Evolutionary conservation across 2,329 filamentous ascomycete genomes (phyloP).

Genomic region (Ascochyta koolunga): DNA sequence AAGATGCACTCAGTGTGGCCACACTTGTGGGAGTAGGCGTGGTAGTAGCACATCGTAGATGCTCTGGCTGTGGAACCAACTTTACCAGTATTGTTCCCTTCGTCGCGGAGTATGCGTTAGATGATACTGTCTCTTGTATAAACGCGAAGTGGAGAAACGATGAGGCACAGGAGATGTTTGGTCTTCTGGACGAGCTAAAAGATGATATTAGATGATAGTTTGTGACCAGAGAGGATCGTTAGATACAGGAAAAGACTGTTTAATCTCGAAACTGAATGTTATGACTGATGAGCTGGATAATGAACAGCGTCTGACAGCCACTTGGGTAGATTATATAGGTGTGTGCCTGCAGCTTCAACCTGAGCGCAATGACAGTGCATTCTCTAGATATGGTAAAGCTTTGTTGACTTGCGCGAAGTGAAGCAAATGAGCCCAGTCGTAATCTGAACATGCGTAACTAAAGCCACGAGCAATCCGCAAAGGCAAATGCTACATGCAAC

Average conservation of each 20-base stretch:
- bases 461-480: slow-evolving; percentile 12
- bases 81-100: not conserved
- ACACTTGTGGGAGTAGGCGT: slow-evolving; percentile 54
- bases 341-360: not conserved
- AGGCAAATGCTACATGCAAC: slow-evolving; percentile 7
- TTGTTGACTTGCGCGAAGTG: slow-evolving; percentile 21
- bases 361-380: not conserved
- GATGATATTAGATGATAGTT: not conserved
- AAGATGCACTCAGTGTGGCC: slow-evolving; percentile 52
- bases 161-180: not conserved
- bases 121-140: not conserved
- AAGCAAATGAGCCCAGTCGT: slow-evolving; percentile 17
- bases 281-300: not conserved
- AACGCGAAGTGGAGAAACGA: not conserved
- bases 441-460: slow-evolving; percentile 22
- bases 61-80: not conserved
- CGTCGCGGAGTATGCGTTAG: not conserved
- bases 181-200: not conserved
- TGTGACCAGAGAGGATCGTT: not conserved
- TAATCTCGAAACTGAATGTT: not conserved
- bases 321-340: not conserved
- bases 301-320: not conserved
- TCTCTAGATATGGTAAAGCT: slow-evolving; percentile 3
- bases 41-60: slow-evolving; percentile 54
- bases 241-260: not conserved